Evolutionary conservation across 495 filamentous ascomycete species (phyloP).

Genomic region (Penicillium robsamsonii): DNA sequence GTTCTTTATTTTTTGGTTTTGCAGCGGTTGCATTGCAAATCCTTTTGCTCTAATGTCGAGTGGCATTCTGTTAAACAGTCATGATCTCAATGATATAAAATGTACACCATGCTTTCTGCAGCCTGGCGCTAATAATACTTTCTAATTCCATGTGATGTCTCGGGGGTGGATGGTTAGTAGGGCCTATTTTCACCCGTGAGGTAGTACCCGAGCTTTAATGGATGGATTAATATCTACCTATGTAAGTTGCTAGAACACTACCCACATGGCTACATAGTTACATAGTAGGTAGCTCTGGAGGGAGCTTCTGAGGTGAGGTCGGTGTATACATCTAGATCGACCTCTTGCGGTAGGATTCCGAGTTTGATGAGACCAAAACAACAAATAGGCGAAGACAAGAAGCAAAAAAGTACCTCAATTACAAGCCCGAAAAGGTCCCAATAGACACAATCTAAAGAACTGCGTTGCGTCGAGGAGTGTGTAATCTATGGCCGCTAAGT

Average conservation of each 20-base stretch:
- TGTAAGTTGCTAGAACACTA: not conserved
- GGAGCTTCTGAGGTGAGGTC: not conserved
- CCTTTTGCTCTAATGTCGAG: constrained; percentile 30
- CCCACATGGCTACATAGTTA: not conserved
- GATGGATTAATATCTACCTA: not conserved
- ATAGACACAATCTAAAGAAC: not conserved
- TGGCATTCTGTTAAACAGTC: constrained; percentile 40
- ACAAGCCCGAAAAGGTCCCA: not conserved
- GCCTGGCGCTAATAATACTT: constrained; percentile 12
- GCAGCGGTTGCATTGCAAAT: constrained; percentile 28
- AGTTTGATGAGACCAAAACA: not conserved
- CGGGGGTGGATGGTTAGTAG: not conserved
- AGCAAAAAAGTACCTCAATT: not conserved
- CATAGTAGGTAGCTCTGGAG: not conserved
- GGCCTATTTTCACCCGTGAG: not conserved
- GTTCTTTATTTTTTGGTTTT: constrained; percentile 17
- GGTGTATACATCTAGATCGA: not conserved
- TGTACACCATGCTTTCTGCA: constrained; percentile 26
- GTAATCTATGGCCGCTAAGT: constrained; percentile 25
- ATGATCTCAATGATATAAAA: constrained; percentile 44
- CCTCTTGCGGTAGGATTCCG: not conserved
- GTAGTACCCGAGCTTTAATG: not conserved
- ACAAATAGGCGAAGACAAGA: too few relatives aligned
- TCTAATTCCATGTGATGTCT: not conserved
- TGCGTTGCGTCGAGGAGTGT: not conserved